phyloP scores from a whole-genome alignment of 306 rosid genomes.

The Quercus cerris region DNA sequence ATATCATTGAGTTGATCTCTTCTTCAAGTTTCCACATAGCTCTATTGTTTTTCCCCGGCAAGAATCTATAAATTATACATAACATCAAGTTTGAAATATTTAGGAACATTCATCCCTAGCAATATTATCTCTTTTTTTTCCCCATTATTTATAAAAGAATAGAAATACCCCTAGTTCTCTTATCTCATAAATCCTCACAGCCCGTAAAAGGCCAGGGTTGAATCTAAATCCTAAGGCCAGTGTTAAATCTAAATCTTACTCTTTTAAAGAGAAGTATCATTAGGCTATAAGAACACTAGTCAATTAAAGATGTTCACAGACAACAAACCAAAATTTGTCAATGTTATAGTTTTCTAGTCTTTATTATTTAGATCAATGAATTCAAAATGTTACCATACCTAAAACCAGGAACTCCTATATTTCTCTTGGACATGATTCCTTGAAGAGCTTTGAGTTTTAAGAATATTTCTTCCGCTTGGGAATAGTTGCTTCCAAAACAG shows the following conservation, averaged over 20 bases:
- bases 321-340: neutral
- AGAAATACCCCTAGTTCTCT: too few relatives aligned
- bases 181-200: too few relatives aligned
- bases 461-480: constrained; percentile 59
- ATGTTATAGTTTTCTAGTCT: neutral
- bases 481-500: constrained; percentile 69
- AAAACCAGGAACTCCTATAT: constrained; percentile 54
- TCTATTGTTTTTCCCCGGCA: constrained; percentile 56
- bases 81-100: neutral
- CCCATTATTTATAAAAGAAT: too few relatives aligned
- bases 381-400: constrained; percentile 24
- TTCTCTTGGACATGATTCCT: constrained; percentile 32
- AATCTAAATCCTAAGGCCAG: too few relatives aligned
- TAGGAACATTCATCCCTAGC: neutral
- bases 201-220: too few relatives aligned
- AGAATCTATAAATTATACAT: constrained; percentile 30
- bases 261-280: too few relatives aligned
- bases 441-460: constrained; percentile 60
- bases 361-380: neutral
- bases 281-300: neutral
- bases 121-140: too few relatives aligned
- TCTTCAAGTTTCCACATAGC: constrained; percentile 62
- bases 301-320: neutral
- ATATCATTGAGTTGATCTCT: constrained; percentile 43
- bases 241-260: too few relatives aligned